Percentiles rank a stretch among this genome's conserved stretches.
These are phyloP conservation scores for Boechera retrofracta DNA, from an alignment of 345 rosid genomes.

Conservation along the genomic window DNA sequence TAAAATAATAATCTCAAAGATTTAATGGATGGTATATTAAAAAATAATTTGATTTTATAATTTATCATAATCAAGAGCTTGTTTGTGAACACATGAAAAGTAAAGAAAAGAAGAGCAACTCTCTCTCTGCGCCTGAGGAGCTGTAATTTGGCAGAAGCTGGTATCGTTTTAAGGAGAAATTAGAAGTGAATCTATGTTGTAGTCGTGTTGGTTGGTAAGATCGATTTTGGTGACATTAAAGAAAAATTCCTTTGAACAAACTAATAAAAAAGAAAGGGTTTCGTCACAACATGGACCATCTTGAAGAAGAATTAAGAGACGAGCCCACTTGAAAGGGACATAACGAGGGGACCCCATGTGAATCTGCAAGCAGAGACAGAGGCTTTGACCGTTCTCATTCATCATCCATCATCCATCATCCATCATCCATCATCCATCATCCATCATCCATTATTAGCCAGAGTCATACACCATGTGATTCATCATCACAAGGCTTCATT, in stretches of 20 bases:
- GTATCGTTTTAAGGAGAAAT: constrained; percentile 24
- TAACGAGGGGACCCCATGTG: constrained; percentile 48
- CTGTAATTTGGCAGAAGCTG: constrained; percentile 9
- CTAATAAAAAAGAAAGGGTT: constrained; percentile 2
- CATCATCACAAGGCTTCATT: constrained; percentile 36
- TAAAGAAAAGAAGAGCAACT: not conserved
- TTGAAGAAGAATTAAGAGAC: constrained; percentile 30
- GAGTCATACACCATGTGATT: constrained; percentile 34
- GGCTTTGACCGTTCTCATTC: constrained; percentile 42
- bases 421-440: constrained; percentile 18
- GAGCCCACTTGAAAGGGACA: constrained; percentile 45
- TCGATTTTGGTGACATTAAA: constrained; percentile 26
- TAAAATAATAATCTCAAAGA: not conserved
- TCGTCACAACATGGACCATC: constrained; percentile 32
- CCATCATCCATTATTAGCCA: constrained; percentile 39
- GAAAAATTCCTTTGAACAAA: constrained; percentile 18
- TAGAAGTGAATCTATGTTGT: constrained; percentile 24
- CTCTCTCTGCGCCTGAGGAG: constrained; percentile 5
- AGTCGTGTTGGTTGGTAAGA: constrained; percentile 33
- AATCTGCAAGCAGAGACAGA: constrained; percentile 45
- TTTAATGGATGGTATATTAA: not conserved
- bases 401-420: constrained; percentile 14
- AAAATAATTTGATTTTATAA: not conserved
- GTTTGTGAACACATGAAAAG: constrained; percentile 10
- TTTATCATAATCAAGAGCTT: constrained; percentile 1